Conservation (phyloP, 2,329 filamentous ascomycete genomes). For the Colletotrichum neosansevieriae region DNA sequence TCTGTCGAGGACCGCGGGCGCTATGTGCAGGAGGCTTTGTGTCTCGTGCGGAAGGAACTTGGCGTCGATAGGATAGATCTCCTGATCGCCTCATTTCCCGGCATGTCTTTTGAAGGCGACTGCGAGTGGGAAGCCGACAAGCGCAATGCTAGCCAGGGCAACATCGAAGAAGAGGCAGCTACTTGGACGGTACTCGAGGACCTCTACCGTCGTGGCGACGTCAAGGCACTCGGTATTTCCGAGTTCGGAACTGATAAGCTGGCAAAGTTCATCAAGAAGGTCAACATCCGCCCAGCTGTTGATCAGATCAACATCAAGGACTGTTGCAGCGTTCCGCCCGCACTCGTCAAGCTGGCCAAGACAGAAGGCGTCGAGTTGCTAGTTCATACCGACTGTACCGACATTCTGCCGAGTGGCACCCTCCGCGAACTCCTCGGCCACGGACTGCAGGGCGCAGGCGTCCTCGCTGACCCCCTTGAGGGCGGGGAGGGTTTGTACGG, state of each 20-base stretch:
- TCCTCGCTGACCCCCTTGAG: slow-evolving; percentile 74
- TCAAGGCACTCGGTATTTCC: slow-evolving; percentile 83
- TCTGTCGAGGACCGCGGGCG: slow-evolving; percentile 72
- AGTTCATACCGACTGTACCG: slow-evolving; percentile 93
- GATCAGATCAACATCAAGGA: slow-evolving; percentile 97
- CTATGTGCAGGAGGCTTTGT: slow-evolving; percentile 83
- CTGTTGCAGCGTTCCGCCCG: slow-evolving; percentile 94
- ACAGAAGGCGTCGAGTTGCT: slow-evolving; percentile 85
- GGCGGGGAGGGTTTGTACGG: slow-evolving; percentile 73
- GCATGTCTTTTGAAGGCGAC: slow-evolving; percentile 92
- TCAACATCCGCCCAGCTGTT: slow-evolving; percentile 80
- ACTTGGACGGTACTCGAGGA: slow-evolving; percentile 81
- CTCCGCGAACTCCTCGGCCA: slow-evolving; percentile 85
- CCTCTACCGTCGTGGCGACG: slow-evolving; percentile 77
- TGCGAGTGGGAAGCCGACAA: slow-evolving; percentile 83
- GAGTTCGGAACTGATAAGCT: slow-evolving; percentile 92
- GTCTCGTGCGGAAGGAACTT: slow-evolving; percentile 84
- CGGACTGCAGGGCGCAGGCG: slow-evolving; percentile 77
- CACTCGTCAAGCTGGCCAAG: slow-evolving; percentile 86
- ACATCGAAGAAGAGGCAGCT: slow-evolving; percentile 74
- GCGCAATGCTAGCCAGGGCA: slow-evolving; percentile 70
- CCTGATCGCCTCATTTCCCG: slow-evolving; percentile 92
- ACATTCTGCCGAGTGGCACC: slow-evolving; percentile 89
- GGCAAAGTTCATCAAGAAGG: slow-evolving; percentile 78
- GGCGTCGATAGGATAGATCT: slow-evolving; percentile 83